Conservation (phyloP, 1,284 basidiomycete species). For the Pascua sp. region DNA sequence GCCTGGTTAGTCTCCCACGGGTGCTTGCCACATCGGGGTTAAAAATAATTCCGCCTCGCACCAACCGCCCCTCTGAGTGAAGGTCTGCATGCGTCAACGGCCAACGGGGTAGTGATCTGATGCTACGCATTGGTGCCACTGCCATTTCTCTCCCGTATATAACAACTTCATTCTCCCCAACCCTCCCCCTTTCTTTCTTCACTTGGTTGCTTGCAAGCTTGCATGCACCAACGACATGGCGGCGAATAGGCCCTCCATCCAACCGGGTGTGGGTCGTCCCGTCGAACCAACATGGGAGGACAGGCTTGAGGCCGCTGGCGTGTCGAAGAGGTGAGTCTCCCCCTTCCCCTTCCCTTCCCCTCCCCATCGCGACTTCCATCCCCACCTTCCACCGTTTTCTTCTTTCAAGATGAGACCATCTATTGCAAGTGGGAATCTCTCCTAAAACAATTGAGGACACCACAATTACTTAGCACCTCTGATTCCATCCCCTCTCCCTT, state of each 20-base stretch:
- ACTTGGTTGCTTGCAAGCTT: conserved; percentile 1
- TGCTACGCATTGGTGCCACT: too few species aligned
- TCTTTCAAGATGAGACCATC: conserved; percentile 51
- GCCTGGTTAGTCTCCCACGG: neutral
- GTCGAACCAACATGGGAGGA: conserved; percentile 49
- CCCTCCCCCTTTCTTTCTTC: neutral
- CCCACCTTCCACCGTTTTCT: too few species aligned
- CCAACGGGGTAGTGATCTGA: too few species aligned
- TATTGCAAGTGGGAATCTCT: conserved; percentile 61
- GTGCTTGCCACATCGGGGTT: neutral
- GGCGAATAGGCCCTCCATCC: conserved; percentile 11
- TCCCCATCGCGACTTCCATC: neutral
- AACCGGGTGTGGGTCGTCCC: conserved; percentile 1
- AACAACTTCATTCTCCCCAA: neutral
- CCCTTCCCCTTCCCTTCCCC: conserved; percentile 7
- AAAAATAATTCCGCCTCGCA: conserved; percentile 4
- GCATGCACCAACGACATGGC: conserved; percentile 12
- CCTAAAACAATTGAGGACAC: conserved; percentile 55
- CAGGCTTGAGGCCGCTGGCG: conserved; percentile 50
- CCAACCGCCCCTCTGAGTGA: neutral
- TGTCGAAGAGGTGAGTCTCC: conserved; percentile 55
- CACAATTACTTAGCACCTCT: conserved; percentile 51
- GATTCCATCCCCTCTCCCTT: conserved; percentile 30
- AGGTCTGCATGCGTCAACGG: neutral
- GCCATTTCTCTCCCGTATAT: neutral